Evolutionary conservation across 148 eudicot species (phyloP).

Genomic region (Rhododendron kiyosumense): DNA sequence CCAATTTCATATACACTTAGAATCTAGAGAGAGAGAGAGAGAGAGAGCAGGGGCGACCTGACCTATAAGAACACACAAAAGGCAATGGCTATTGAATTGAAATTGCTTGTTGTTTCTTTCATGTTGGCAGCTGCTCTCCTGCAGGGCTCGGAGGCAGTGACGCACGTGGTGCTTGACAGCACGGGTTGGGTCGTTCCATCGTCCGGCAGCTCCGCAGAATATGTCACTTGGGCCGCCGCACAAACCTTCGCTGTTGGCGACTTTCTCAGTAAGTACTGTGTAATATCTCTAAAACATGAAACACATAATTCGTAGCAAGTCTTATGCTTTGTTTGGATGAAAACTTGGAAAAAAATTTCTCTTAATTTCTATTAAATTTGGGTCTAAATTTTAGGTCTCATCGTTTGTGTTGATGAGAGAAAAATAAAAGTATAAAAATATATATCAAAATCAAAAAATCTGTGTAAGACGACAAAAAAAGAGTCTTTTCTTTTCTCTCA

Average conservation of each 20-base stretch:
- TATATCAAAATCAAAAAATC: too few relatives aligned
- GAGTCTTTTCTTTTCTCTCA: too few relatives aligned
- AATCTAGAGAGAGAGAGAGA: not conserved
- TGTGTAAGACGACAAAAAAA: too few relatives aligned
- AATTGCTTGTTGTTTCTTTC: not conserved
- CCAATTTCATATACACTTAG: not conserved
- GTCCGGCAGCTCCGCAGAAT: conserved; percentile 12
- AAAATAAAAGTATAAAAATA: too few relatives aligned
- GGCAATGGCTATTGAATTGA: not conserved
- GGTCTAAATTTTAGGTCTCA: too few relatives aligned
- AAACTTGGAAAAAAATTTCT: too few relatives aligned
- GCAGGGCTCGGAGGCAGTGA: conserved; percentile 21
- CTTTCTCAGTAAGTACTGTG: conserved; percentile 37
- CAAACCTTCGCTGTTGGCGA: conserved; percentile 54
- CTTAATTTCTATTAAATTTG: too few relatives aligned
- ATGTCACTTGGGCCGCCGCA: conserved; percentile 52
- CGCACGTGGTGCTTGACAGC: conserved; percentile 28
- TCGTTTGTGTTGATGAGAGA: too few relatives aligned
- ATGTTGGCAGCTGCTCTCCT: not conserved
- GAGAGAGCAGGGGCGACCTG: not conserved
- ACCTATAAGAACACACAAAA: not conserved
- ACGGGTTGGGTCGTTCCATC: conserved; percentile 38
- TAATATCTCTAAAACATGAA: too few relatives aligned
- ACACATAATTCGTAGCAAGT: too few relatives aligned
- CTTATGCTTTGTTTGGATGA: too few relatives aligned